A percentile compares a stretch with the other conserved stretches of the same genome.
These are phyloP conservation scores for Hyaloperonospora brassicae DNA, from an alignment of 352 stramenopile genomes.

Conservation along the genomic window DNA sequence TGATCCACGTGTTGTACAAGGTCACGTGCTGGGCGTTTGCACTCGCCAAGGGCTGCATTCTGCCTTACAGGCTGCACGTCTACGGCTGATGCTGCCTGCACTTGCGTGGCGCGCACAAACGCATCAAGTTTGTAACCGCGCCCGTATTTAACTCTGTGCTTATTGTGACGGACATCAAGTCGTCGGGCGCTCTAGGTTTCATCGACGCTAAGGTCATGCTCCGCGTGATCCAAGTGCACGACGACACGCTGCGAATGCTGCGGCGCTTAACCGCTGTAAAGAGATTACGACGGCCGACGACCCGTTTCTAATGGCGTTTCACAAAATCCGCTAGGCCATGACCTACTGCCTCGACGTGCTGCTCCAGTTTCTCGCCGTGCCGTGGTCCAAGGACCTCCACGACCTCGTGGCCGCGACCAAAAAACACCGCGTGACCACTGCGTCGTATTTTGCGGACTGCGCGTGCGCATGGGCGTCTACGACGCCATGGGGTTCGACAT, in stretches of 20 bases:
- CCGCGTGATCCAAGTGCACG: conserved; percentile 33
- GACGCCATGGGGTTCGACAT: conserved; percentile 30
- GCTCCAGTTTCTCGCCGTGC: conserved; percentile 37
- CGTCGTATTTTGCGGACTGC: conserved; percentile 54
- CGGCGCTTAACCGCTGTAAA: conserved; percentile 47
- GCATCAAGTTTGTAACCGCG: conserved; percentile 10
- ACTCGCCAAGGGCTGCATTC: conserved; percentile 40
- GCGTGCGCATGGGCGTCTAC: conserved; percentile 75
- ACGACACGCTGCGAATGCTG: conserved; percentile 32
- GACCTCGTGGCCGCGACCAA: conserved; percentile 34
- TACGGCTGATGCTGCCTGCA: conserved; percentile 28
- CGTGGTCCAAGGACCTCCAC: conserved; percentile 58
- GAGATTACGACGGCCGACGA: conserved; percentile 69
- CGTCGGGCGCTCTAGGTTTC: conserved; percentile 49
- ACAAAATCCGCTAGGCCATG: conserved; percentile 51
- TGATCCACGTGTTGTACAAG: not conserved
- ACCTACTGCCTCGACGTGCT: conserved; percentile 57
- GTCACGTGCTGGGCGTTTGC: conserved; percentile 29
- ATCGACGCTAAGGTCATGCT: conserved; percentile 44
- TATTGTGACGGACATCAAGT: conserved; percentile 60
- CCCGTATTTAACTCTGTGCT: conserved; percentile 42
- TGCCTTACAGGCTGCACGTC: conserved; percentile 34
- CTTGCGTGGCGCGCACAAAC: conserved; percentile 5
- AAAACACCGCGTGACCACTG: conserved; percentile 36
- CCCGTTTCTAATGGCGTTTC: conserved; percentile 64